Percentiles rank a stretch among this genome's conserved stretches.
Conservation (phyloP, 352 stramenopile species). For the Phytophthora quininea region DNA sequence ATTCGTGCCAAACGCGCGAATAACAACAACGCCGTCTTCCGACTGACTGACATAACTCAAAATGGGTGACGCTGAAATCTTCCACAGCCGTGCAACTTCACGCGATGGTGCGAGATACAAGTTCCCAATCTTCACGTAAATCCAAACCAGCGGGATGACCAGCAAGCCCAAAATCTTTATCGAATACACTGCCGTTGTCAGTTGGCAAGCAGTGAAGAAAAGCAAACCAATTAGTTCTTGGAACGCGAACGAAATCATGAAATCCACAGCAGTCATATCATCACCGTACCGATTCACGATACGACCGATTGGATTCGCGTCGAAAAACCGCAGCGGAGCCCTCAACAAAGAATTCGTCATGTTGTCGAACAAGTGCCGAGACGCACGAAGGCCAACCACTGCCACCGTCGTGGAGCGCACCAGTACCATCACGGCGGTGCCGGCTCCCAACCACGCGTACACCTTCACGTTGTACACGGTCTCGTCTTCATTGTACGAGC, state of each 20-base stretch:
- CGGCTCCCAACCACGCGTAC: slow-evolving; percentile 37
- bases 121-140: slow-evolving; percentile 68
- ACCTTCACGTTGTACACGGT: slow-evolving; percentile 37
- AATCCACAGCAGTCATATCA: slow-evolving; percentile 91
- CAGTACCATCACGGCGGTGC: slow-evolving; percentile 42
- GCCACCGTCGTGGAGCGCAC: slow-evolving; percentile 39
- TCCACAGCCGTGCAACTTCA: slow-evolving; percentile 47
- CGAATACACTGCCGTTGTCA: slow-evolving; percentile 75
- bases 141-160: slow-evolving; percentile 79
- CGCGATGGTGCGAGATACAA: slow-evolving; percentile 50
- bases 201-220: slow-evolving; percentile 71
- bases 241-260: slow-evolving; percentile 52
- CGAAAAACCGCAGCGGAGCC: slow-evolving; percentile 92
- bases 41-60: slow-evolving; percentile 39
- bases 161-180: slow-evolving; percentile 79
- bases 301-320: slow-evolving; percentile 88
- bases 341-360: slow-evolving; percentile 85
- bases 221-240: slow-evolving; percentile 55
- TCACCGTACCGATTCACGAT: slow-evolving; percentile 91
- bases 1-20: slow-evolving; percentile 44
- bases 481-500: slow-evolving; percentile 22
- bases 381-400: slow-evolving; percentile 38
- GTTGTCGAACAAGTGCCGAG: slow-evolving; percentile 82
- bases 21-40: slow-evolving; percentile 39
- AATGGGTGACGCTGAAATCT: slow-evolving; percentile 44